Conservation (phyloP, 352 stramenopile genomes). For the Pythium rishiriense region DNA sequence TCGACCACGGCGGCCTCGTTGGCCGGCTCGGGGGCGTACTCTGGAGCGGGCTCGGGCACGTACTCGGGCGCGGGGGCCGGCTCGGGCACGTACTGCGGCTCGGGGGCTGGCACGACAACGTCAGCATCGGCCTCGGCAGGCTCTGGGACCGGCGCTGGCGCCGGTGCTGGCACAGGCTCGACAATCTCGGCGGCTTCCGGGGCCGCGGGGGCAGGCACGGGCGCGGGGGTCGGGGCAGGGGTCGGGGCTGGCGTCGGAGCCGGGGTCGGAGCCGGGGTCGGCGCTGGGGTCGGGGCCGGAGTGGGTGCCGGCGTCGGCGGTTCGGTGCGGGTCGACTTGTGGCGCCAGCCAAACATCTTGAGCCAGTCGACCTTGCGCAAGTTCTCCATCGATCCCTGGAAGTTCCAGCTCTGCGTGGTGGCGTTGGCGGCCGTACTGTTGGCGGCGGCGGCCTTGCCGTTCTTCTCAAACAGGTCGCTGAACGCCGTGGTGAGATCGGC, state of each 20-base stretch:
- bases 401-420: conserved; percentile 8
- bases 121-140: conserved; percentile 1
- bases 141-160: conserved; percentile 1
- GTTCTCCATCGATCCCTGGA: conserved; percentile 13
- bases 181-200: conserved; percentile 1
- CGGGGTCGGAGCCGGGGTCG: not conserved
- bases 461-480: conserved; percentile 3
- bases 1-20: conserved; percentile 10
- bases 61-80: not conserved
- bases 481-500: not conserved
- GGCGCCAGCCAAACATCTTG: conserved; percentile 14
- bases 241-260: not conserved
- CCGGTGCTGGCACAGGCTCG: conserved; percentile 1
- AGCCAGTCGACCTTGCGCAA: conserved; percentile 16
- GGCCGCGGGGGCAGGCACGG: not conserved
- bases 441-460: not conserved
- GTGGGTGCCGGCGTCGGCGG: conserved; percentile 1
- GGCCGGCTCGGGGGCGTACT: not conserved
- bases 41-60: conserved; percentile 2
- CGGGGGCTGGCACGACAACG: conserved; percentile 1
- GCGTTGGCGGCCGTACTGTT: not conserved
- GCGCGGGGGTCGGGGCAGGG: not conserved
- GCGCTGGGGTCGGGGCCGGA: conserved; percentile 2
- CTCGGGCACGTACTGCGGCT: not conserved
- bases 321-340: conserved; percentile 1